phyloP scores from a whole-genome alignment of 2,329 filamentous ascomycete species.

The Calonectria ilicicola region DNA sequence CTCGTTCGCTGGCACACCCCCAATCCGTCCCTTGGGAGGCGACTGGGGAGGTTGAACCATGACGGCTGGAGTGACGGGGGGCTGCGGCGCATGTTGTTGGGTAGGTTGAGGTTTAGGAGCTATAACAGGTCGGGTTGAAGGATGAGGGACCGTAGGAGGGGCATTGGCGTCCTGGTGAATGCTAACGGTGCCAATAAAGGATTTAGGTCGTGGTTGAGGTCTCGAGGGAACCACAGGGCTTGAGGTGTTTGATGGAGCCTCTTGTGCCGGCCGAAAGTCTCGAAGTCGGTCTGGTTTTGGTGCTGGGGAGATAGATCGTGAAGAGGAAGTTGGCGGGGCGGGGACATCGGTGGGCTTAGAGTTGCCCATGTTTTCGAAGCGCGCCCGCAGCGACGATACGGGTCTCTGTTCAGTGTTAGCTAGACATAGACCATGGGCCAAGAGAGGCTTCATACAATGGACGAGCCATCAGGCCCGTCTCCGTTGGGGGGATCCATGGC shows the following conservation, averaged over 20 bases:
- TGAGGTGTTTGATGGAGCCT: constrained; percentile 47
- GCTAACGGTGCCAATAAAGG: constrained; percentile 31
- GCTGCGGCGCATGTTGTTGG: constrained; percentile 31
- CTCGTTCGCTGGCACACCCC: constrained; percentile 52
- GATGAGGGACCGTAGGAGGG: constrained; percentile 39
- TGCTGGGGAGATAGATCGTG: constrained; percentile 52
- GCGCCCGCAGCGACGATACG: constrained; percentile 83
- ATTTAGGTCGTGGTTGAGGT: constrained; percentile 44
- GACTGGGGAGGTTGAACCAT: constrained; percentile 78
- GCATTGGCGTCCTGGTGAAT: constrained; percentile 36
- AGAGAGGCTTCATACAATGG: constrained; percentile 68
- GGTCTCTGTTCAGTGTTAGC: constrained; percentile 70
- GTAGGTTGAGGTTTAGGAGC: constrained; percentile 37
- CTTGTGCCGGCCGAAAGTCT: constrained; percentile 54
- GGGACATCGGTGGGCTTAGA: constrained; percentile 36
- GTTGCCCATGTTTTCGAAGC: constrained; percentile 79
- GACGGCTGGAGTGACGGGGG: constrained; percentile 70
- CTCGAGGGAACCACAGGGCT: constrained; percentile 47
- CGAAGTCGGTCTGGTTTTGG: constrained; percentile 58
- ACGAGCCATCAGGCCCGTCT: constrained; percentile 79
- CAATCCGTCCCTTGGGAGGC: constrained; percentile 65
- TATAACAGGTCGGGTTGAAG: constrained; percentile 41
- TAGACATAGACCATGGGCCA: neutral
- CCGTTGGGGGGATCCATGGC: constrained; percentile 48
- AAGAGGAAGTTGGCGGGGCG: constrained; percentile 39